Percentiles rank a stretch among this genome's conserved stretches.
Conservation (phyloP, 306 rosid genomes). For the Prunus mongolica region DNA sequence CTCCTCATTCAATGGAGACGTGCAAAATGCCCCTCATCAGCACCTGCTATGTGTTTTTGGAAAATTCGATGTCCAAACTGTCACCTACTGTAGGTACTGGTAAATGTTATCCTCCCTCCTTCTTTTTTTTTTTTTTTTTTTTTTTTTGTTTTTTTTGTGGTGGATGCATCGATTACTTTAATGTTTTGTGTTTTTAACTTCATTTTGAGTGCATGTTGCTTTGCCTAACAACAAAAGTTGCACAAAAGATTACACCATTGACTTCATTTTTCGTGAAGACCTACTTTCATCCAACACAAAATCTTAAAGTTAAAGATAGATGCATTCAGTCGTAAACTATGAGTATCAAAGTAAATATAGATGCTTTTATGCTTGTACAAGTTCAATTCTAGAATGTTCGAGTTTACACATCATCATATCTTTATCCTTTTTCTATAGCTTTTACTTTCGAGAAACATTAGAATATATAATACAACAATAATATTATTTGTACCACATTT, state of each 20-base stretch:
- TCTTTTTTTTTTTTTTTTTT: rapidly evolving
- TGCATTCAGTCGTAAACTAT: not conserved
- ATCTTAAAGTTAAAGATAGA: not conserved
- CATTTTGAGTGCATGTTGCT: not conserved
- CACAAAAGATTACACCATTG: not conserved
- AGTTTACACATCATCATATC: too few relatives aligned
- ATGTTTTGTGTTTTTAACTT: not conserved
- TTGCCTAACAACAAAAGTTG: not conserved
- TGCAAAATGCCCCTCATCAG: not conserved
- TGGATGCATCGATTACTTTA: not conserved
- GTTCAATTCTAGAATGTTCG: too few relatives aligned
- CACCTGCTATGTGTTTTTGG: too few relatives aligned
- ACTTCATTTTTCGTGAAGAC: not conserved
- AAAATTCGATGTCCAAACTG: too few relatives aligned
- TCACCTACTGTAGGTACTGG: too few relatives aligned
- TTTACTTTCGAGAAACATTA: too few relatives aligned
- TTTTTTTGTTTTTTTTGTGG: rapidly evolving
- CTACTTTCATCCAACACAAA: not conserved
- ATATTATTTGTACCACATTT: too few relatives aligned
- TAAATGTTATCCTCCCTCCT: not conserved
- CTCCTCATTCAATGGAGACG: not conserved
- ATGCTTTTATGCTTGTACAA: not conserved
- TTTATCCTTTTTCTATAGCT: too few relatives aligned
- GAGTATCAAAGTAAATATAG: not conserved
- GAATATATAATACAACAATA: too few relatives aligned